phyloP scores from a whole-genome alignment of 73 alveolate species.

The Symbiodinium pilosum region DNA sequence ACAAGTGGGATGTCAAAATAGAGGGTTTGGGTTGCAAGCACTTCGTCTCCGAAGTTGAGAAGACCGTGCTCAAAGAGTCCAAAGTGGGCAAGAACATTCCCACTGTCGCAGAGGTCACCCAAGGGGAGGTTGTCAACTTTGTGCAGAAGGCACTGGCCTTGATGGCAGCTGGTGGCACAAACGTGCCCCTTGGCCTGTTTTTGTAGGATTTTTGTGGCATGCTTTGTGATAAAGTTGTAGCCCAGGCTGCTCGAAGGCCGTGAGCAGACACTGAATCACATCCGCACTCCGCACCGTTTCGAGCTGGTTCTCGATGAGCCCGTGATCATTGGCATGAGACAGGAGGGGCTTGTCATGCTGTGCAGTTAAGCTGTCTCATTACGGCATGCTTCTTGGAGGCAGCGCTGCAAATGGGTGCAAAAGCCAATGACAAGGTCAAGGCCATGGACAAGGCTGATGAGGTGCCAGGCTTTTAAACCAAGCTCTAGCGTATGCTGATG shows the following conservation, averaged over 20 bases:
- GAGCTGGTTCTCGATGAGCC: constrained; percentile 85
- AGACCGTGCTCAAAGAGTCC: constrained; percentile 90
- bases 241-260: constrained; percentile 66
- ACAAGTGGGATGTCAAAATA: constrained; percentile 91
- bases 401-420: constrained; percentile 89
- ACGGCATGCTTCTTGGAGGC: background rate
- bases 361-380: background rate
- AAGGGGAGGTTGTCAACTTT: constrained; percentile 93
- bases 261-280: constrained; percentile 93
- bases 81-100: constrained; percentile 91
- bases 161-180: constrained; percentile 94
- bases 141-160: constrained; percentile 55
- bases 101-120: constrained; percentile 91
- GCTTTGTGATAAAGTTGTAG: background rate
- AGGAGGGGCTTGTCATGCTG: background rate
- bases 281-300: constrained; percentile 80
- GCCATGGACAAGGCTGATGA: constrained; percentile 33
- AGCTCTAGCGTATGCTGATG: background rate
- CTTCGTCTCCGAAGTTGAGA: constrained; percentile 89
- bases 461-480: background rate
- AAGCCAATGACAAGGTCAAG: constrained; percentile 83
- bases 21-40: constrained; percentile 69
- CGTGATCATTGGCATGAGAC: constrained; percentile 81
- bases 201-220: background rate
- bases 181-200: constrained; percentile 10